Evolutionary conservation across 345 rosid genomes (phyloP).

Genomic region (Geranium rotundifolium): DNA sequence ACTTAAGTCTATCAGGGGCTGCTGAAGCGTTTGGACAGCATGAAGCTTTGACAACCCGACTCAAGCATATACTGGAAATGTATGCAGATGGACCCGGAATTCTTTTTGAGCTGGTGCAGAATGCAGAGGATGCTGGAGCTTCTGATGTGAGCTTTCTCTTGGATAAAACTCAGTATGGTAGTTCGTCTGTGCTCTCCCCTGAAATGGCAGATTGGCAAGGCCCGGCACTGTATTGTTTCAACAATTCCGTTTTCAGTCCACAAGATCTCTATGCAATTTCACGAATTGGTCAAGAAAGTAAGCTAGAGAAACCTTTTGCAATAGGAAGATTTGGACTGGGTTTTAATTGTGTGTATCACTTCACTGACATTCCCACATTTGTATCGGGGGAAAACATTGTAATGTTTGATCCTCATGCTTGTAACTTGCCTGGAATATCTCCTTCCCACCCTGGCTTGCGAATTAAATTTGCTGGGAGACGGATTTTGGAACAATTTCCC

Average conservation of each 20-base stretch:
- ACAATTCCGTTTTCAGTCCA: conserved; percentile 82
- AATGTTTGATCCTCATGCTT: conserved; percentile 97
- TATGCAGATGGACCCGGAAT: conserved; percentile 98
- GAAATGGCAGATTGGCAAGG: conserved; percentile 99
- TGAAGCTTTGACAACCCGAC: conserved; percentile 94
- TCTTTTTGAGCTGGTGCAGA: conserved; percentile 89
- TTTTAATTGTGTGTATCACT: conserved; percentile 95
- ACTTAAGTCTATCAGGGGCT: conserved; percentile 81
- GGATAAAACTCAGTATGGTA: conserved; percentile 90
- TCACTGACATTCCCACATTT: conserved; percentile 83
- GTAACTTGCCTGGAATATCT: conserved; percentile 82
- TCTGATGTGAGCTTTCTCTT: conserved; percentile 81
- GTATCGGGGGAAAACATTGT: conserved; percentile 96
- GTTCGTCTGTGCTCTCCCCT: conserved; percentile 94
- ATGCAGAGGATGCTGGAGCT: conserved; percentile 97
- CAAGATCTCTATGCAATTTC: conserved; percentile 96
- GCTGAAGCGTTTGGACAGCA: conserved; percentile 99
- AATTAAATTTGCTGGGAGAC: conserved; percentile 75
- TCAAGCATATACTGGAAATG: conserved; percentile 94
- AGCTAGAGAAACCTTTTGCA: conserved; percentile 88
- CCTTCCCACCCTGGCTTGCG: conserved; percentile 97
- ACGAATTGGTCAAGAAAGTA: conserved; percentile 97
- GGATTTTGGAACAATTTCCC: conserved; percentile 88
- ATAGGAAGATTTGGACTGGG: conserved; percentile 96
- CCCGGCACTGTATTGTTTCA: conserved; percentile 90